These are phyloP conservation scores for Colletotrichum tofieldiae DNA, from an alignment of 2,329 filamentous ascomycete species.

Conservation along the genomic window DNA sequence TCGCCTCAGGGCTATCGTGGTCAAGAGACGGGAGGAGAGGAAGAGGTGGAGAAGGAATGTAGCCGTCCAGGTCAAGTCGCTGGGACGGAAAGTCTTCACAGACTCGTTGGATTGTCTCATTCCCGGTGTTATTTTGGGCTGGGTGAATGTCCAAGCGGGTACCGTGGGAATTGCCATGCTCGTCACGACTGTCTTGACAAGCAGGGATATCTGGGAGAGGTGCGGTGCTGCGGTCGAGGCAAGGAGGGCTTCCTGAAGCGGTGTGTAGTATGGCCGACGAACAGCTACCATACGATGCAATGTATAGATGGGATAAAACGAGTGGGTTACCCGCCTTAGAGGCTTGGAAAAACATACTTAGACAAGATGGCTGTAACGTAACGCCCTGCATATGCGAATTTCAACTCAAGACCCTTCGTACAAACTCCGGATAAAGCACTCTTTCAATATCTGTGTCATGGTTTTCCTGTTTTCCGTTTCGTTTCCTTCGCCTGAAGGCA, in stretches of 20 bases:
- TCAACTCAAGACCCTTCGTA: not conserved
- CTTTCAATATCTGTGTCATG: not conserved
- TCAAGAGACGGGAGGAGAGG: conserved; percentile 53
- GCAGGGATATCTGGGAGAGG: conserved; percentile 73
- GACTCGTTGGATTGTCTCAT: conserved; percentile 75
- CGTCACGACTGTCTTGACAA: conserved; percentile 73
- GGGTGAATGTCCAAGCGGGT: conserved; percentile 67
- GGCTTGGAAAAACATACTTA: not conserved
- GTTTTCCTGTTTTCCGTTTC: no score
- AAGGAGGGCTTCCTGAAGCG: not conserved
- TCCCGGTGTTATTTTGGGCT: conserved; percentile 73
- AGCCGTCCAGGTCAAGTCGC: conserved; percentile 49
- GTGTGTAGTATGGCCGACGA: not conserved
- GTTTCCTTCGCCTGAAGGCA: not conserved
- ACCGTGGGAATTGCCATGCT: conserved; percentile 73
- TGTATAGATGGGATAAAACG: conserved; percentile 46
- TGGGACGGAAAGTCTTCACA: conserved; percentile 66
- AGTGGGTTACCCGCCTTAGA: not conserved
- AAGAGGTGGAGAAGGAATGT: conserved; percentile 50
- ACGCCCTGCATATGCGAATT: conserved; percentile 9
- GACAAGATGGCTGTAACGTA: not conserved
- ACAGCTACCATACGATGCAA: conserved; percentile 37
- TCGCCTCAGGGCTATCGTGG: conserved; percentile 54
- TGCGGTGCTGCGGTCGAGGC: conserved; percentile 47
- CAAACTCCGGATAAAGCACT: not conserved